A percentile compares a stretch with the other conserved stretches of the same genome.
phyloP scores from a whole-genome alignment of 257 asterid genomes.

The Solanum etuberosum region DNA sequence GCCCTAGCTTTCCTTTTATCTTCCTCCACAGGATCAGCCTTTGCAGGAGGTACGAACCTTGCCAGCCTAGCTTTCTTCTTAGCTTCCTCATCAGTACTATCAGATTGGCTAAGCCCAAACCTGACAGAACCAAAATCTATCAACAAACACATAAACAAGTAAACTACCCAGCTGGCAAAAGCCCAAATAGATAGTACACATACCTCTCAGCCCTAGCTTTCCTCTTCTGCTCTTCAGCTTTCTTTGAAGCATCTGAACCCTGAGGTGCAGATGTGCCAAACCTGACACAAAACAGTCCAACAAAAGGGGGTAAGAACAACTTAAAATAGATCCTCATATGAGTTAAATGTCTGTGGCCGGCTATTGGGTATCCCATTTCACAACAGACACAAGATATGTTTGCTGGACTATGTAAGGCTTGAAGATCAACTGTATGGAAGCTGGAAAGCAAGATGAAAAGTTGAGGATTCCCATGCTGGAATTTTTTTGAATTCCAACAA shows the following conservation, averaged over 20 bases:
- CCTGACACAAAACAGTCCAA: conserved; percentile 25
- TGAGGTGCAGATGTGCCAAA: conserved; percentile 51
- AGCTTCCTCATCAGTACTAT: conserved; percentile 53
- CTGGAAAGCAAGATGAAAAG: not conserved
- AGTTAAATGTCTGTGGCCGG: not conserved
- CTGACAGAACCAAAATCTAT: not conserved
- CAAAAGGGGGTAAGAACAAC: not conserved
- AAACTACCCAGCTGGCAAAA: not conserved
- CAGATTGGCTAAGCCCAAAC: conserved; percentile 16
- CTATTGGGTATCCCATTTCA: not conserved
- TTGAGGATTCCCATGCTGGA: not conserved
- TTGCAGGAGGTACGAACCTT: conserved; percentile 51
- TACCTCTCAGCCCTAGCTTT: conserved; percentile 98
- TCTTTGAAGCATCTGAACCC: conserved; percentile 44
- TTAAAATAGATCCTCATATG: not conserved
- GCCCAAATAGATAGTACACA: not conserved
- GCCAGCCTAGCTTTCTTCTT: conserved; percentile 90
- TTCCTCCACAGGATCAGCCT: conserved; percentile 55
- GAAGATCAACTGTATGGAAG: not conserved
- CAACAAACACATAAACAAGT: not conserved
- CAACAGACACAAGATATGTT: not conserved
- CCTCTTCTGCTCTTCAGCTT: conserved; percentile 72
- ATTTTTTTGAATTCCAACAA: not conserved
- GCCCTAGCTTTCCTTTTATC: conserved; percentile 96
- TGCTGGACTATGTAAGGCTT: not conserved